phyloP scores from a whole-genome alignment of 2,329 filamentous ascomycete genomes.

The Cytospora chrysosperma region DNA sequence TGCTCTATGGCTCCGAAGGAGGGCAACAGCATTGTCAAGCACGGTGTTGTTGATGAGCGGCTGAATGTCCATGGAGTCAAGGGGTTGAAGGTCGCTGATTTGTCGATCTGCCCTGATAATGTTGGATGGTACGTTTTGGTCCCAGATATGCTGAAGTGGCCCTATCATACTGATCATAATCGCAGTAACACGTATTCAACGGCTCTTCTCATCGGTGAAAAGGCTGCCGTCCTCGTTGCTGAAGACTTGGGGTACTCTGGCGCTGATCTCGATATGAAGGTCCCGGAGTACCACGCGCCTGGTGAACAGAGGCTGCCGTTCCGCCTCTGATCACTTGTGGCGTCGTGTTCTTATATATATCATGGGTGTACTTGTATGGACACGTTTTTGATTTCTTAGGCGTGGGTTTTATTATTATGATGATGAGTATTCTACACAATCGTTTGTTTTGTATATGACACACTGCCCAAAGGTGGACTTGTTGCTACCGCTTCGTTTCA shows the following conservation, averaged over 20 bases:
- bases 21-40: slow-evolving; percentile 78
- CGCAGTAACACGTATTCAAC: slow-evolving; percentile 51
- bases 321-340: slow-evolving; percentile 39
- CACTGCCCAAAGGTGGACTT: no score
- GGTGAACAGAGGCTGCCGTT: slow-evolving; percentile 43
- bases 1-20: slow-evolving; percentile 76
- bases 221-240: slow-evolving; percentile 66
- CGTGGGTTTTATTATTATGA: not conserved
- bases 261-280: slow-evolving; percentile 73
- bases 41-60: slow-evolving; percentile 74
- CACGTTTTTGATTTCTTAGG: not conserved
- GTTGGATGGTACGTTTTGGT: slow-evolving; percentile 54
- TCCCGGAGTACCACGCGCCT: slow-evolving; percentile 61
- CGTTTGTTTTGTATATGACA: no score
- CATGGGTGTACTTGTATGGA: not conserved
- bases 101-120: slow-evolving; percentile 76
- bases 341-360: not conserved
- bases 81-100: slow-evolving; percentile 73
- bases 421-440: no score
- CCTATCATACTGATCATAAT: slow-evolving; percentile 21
- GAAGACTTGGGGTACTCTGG: slow-evolving; percentile 76
- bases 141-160: not conserved
- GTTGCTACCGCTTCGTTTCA: no score
- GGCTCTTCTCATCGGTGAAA: slow-evolving; percentile 73
- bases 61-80: slow-evolving; percentile 76